Base-by-base conservation (phyloP, 148 eudicot species). In the Spergularia bocconei region DNA sequence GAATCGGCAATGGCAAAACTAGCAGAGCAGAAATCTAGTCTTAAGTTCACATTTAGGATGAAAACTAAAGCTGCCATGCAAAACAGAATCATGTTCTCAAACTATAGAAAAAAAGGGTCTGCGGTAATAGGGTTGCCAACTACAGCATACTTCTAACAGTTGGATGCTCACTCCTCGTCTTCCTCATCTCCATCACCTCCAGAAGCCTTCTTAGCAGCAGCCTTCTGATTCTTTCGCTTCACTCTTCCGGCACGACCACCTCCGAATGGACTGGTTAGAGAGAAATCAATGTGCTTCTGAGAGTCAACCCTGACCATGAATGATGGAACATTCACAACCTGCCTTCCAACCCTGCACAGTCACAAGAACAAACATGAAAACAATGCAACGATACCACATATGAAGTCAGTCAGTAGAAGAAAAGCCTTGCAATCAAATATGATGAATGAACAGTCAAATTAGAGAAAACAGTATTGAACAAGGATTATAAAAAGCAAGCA, bases 241-340 rank as follows among this genome's bases (percentile, higher is more conserved):
- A 86, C 89, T 79, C 89, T 86, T 75, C 89, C 89, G 52, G 86
- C 83, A 36, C 87, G 82, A 1, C 89, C 89, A 23, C 85, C 85
- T 53, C 89, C 89, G n/a, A 84, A 81, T 36, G 89, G 89, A 73
- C 89, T 86, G 33, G 88, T 84, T 36, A 88, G 78, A 1, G 91
- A 81, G 82, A 88, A 86, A 67, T 84, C 89, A 33, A 86, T 78
- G 75, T 86, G 89, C 72, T 84, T 86, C 67, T 81, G 85, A 0
- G 89, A 86, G 70, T 88, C 89, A 52, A 86, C 81, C 76, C 88
- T 86, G 62, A 85, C 89, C 88, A 88, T 77, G 85, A 88, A 84
- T 6, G 91, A 86, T n/a, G 87, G 73, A 5, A 84, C 71, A 57
- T 86, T 86, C 48, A 86, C 89, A 23, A 86, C 89, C 72, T 86